These are phyloP conservation scores for Fraxinus latifolia DNA, from an alignment of 305 asterid species.

Conservation along the genomic window DNA sequence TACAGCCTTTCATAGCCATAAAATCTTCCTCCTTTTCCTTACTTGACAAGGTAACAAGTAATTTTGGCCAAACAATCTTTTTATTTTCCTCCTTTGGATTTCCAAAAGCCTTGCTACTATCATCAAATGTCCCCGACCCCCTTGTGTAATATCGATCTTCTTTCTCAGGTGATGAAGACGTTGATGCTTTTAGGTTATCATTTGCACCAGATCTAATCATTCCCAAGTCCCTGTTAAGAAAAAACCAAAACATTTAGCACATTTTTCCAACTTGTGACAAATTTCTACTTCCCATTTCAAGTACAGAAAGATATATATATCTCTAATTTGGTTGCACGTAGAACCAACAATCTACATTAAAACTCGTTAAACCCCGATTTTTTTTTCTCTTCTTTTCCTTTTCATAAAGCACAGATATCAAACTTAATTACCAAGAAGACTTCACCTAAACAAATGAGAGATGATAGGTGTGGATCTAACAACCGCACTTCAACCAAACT, in stretches of 20 bases:
- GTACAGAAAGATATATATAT: not conserved
- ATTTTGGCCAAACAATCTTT: slow-evolving; percentile 75
- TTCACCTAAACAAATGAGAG: slow-evolving; percentile 5
- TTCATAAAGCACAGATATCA: not conserved
- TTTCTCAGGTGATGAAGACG: slow-evolving; percentile 54
- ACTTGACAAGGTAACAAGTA: slow-evolving; percentile 65
- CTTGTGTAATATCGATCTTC: slow-evolving; percentile 61
- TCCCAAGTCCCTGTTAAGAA: slow-evolving; percentile 43
- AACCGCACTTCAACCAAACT: slow-evolving; percentile 27
- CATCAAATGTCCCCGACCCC: slow-evolving; percentile 54
- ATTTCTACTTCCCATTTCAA: not conserved
- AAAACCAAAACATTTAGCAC: not conserved
- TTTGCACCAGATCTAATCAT: slow-evolving; percentile 40
- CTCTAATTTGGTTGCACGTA: not conserved
- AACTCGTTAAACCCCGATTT: not conserved
- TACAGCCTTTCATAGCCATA: slow-evolving; percentile 87
- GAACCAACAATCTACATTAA: not conserved
- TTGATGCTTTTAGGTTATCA: slow-evolving; percentile 40
- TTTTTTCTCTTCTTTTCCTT: not conserved
- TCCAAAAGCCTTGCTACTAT: slow-evolving; percentile 34
- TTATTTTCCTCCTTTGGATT: slow-evolving; percentile 49
- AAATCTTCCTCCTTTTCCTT: slow-evolving; percentile 92
- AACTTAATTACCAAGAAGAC: slow-evolving; percentile 12
- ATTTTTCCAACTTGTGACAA: not conserved
- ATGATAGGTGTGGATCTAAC: slow-evolving; percentile 29